phyloP scores from a whole-genome alignment of 768 basidiomycete genomes.

The Punctularia strigosozonata region DNA sequence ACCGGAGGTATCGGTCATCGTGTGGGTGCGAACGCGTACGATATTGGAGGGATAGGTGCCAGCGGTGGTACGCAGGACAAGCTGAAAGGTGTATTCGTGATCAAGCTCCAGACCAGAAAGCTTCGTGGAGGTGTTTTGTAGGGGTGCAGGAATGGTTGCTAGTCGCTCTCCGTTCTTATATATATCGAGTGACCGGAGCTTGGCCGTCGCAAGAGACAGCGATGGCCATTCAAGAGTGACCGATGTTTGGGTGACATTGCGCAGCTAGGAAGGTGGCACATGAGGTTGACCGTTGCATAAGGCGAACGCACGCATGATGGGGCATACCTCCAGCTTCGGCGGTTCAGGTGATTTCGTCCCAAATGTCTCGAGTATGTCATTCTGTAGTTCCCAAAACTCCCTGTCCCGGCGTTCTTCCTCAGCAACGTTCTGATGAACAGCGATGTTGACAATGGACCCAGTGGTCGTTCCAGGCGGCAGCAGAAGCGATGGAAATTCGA shows the following conservation, averaged over 20 bases:
- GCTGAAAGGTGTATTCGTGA: conserved; percentile 89
- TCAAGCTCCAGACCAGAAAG: conserved; percentile 71
- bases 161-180: conserved; percentile 86
- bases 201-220: conserved; percentile 74
- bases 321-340: conserved; percentile 58
- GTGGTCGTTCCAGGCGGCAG: conserved; percentile 86
- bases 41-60: conserved; percentile 84
- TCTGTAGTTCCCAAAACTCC: conserved; percentile 80
- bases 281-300: no score
- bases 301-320: no score
- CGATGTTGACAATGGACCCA: conserved; percentile 95
- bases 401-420: conserved; percentile 77
- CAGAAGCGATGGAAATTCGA: conserved; percentile 95
- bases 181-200: conserved; percentile 82
- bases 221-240: conserved; percentile 94
- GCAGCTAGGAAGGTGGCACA: conserved; percentile 41
- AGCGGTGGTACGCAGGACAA: conserved; percentile 85
- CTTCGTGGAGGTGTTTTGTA: conserved; percentile 80
- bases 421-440: conserved; percentile 75
- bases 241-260: conserved; percentile 93
- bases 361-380: conserved; percentile 64
- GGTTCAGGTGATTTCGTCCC: conserved; percentile 54
- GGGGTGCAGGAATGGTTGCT: conserved; percentile 73
- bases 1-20: conserved; percentile 90
- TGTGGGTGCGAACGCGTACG: conserved; percentile 79